Percentiles rank a stretch among this genome's conserved stretches.
These are phyloP conservation scores for Phoma sp. DNA, from an alignment of 2,329 filamentous ascomycete genomes.

Conservation along the genomic window DNA sequence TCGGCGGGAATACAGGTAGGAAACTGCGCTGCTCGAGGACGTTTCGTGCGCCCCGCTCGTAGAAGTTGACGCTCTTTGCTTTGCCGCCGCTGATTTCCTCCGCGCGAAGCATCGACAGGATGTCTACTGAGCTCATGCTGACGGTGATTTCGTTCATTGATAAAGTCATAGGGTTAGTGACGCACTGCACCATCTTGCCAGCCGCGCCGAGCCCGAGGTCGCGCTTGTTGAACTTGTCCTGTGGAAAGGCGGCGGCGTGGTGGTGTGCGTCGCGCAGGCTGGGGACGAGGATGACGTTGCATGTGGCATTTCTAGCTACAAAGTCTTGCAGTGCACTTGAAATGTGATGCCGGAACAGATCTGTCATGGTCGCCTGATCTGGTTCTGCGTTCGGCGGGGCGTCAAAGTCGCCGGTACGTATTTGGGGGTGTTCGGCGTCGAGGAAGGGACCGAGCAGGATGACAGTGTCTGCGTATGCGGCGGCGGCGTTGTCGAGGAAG, in stretches of 20 bases:
- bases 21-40: slow-evolving; percentile 91
- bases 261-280: slow-evolving; percentile 82
- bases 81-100: slow-evolving; percentile 72
- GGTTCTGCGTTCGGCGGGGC: slow-evolving; percentile 57
- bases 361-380: slow-evolving; percentile 79
- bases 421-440: slow-evolving; percentile 86
- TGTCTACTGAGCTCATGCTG: slow-evolving; percentile 82
- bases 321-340: slow-evolving; percentile 76
- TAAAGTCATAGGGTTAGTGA: slow-evolving; percentile 90
- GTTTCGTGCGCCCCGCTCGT: slow-evolving; percentile 76
- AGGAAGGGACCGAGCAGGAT: slow-evolving; percentile 88
- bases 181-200: slow-evolving; percentile 72
- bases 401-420: slow-evolving; percentile 65
- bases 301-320: slow-evolving; percentile 72
- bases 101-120: slow-evolving; percentile 79
- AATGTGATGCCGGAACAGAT: slow-evolving; percentile 84
- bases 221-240: slow-evolving; percentile 71
- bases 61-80: slow-evolving; percentile 64
- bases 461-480: slow-evolving; percentile 77
- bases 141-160: slow-evolving; percentile 87
- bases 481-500: slow-evolving; percentile 78
- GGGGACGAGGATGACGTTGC: slow-evolving; percentile 83
- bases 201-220: slow-evolving; percentile 74
- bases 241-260: slow-evolving; percentile 87
- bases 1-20: slow-evolving; percentile 85